Evolutionary conservation across 1,139 yeast genomes (phyloP).

Genomic region (Kodamaea arcana): DNA sequence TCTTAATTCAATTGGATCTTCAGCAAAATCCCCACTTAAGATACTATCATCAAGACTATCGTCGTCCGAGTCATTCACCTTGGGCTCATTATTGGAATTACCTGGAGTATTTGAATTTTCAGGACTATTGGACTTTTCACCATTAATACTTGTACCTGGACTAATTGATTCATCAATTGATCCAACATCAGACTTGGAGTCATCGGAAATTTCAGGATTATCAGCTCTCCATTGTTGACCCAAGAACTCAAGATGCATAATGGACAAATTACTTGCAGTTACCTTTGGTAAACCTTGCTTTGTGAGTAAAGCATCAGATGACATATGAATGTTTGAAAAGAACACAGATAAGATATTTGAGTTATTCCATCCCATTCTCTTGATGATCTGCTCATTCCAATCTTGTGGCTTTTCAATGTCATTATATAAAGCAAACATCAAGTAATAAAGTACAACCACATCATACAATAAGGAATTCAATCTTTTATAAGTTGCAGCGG

Average conservation of each 20-base stretch:
- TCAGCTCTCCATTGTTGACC: conserved; percentile 29
- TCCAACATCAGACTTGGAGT: background rate
- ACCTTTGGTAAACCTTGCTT: conserved; percentile 30
- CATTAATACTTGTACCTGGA: background rate
- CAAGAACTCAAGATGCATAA: conserved; percentile 29
- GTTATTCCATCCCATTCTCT: conserved; percentile 31
- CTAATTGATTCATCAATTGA: background rate
- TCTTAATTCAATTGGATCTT: background rate
- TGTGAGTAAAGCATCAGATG: conserved; percentile 26
- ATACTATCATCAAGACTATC: conserved; percentile 2
- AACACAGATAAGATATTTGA: conserved; percentile 28
- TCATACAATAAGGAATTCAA: conserved; percentile 26
- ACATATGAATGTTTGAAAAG: conserved; percentile 31
- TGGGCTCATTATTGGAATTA: conserved; percentile 3
- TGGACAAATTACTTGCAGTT: conserved; percentile 30
- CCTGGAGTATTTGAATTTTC: background rate
- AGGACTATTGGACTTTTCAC: background rate
- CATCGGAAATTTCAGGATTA: conserved; percentile 14
- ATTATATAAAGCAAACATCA: conserved; percentile 23
- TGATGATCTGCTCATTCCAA: conserved; percentile 27
- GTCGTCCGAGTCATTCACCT: conserved; percentile 1
- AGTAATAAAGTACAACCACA: conserved; percentile 26
- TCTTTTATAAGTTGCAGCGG: conserved; percentile 23
- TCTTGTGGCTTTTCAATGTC: conserved; percentile 23
- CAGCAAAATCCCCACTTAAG: conserved; percentile 1